Base-by-base conservation (phyloP, 345 rosid species). In the Gossypioides kirkii region DNA sequence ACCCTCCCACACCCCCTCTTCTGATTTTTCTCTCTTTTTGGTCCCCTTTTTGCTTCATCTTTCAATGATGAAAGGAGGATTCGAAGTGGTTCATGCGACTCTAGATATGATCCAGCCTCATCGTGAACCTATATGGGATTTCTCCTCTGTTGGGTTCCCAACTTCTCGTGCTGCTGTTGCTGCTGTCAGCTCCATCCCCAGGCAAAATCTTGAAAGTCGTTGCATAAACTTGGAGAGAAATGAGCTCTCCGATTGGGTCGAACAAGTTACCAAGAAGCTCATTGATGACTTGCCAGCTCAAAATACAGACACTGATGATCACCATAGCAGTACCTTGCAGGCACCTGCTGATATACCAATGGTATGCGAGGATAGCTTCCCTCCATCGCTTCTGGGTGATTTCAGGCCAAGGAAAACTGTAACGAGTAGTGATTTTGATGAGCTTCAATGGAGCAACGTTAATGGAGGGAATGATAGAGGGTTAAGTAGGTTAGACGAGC, bases 201-300 rank as follows among this genome's bases (percentile, higher is more conserved):
- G 74, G 43, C 81, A 77, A 11, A 11, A 25, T 12, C 49, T 68
- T 4, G 80, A 79, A 8, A 73, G 55, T 43, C 74, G 73, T 16
- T 62, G 77, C 71, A 32, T 65, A 9, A 84, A 75, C 80, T 65
- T 73, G 41, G 94, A 84, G 80, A 73, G 79, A 43, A 85, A 75
- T 60, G 91, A 85, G 66, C 88, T 89, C 47, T 82, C 89, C 1
- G 89, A 87, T 50, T 87, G 89, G 93, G 93, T 86, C 5, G 89
- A 87, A 72, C 84, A 83, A n/a, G 84, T 85, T 73, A 84, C 89
- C 68, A 84, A 77, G 74, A 91, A 89, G 65, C 89, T 84, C 74
- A 78, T 84, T 17, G 86, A 87, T 59, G 91, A 89, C 78, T 17
- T 76, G 77, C 84, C 87, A 8, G 26, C 62, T 2, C 88, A 75